A percentile compares a stretch with the other conserved stretches of the same genome.
Conservation (phyloP, 257 asterid species). For the Anisodus acutangulus region DNA sequence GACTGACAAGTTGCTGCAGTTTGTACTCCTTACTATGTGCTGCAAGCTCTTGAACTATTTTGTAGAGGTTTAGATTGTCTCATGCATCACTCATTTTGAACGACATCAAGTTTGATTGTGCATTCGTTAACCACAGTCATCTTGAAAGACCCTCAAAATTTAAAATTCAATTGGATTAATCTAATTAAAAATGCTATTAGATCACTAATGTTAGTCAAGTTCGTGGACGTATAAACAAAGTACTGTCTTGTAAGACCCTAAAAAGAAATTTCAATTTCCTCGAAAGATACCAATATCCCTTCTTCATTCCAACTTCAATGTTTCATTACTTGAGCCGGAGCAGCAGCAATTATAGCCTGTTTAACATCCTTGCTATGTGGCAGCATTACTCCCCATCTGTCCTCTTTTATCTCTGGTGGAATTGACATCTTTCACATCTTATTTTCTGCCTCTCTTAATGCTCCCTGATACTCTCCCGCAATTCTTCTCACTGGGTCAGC, state of each 20-base stretch:
- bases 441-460: conserved; percentile 39
- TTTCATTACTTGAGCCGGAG: neutral
- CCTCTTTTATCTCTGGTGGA: conserved; percentile 42
- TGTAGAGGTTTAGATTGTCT: neutral
- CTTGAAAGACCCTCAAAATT: neutral
- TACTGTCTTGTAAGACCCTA: neutral
- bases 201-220: neutral
- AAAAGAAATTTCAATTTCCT: conserved; percentile 35
- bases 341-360: neutral
- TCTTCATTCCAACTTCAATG: neutral
- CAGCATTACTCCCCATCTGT: neutral
- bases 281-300: conserved; percentile 25
- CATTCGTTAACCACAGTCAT: neutral
- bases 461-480: conserved; percentile 16
- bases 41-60: neutral
- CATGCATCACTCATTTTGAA: neutral
- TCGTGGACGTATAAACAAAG: neutral
- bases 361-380: neutral
- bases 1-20: neutral
- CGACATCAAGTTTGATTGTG: conserved; percentile 16
- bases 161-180: neutral
- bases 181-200: neutral
- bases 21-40: neutral
- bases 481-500: conserved; percentile 27
- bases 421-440: conserved; percentile 45